Percentiles rank a stretch among this genome's conserved stretches.
phyloP scores from a whole-genome alignment of 768 basidiomycete species.

The Multifurca ochricompacta region DNA sequence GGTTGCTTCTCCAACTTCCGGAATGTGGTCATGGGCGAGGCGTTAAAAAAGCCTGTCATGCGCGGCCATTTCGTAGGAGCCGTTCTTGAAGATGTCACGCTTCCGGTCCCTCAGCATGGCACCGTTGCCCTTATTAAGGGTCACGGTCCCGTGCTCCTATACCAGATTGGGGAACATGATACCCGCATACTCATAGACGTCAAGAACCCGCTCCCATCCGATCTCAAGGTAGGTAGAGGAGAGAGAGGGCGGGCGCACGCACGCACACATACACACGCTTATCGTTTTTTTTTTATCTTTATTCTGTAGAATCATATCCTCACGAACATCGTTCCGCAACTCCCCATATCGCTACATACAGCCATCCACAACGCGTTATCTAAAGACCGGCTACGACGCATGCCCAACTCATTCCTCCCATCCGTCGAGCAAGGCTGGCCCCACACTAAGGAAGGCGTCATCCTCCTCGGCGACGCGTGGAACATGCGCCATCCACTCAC shows the following conservation, averaged over 20 bases:
- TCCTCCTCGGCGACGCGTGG: constrained; percentile 93
- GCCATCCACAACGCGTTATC: constrained; percentile 63
- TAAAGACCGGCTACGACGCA: constrained; percentile 74
- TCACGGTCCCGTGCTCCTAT: constrained; percentile 82
- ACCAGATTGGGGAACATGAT: constrained; percentile 84
- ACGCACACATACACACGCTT: too few relatives aligned
- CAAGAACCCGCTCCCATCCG: constrained; percentile 71
- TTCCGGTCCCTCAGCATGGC: constrained; percentile 73
- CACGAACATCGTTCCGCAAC: constrained; percentile 65
- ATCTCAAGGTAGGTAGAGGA: constrained; percentile 74
- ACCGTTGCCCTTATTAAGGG: constrained; percentile 78
- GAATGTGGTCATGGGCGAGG: constrained; percentile 48
- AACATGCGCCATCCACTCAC: constrained; percentile 99
- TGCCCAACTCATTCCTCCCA: constrained; percentile 95
- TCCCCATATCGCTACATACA: constrained; percentile 63
- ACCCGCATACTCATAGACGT: constrained; percentile 93
- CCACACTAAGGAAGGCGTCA: constrained; percentile 52
- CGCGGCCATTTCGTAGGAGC: constrained; percentile 81
- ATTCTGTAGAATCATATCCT: constrained; percentile 57
- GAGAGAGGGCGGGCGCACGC: background rate
- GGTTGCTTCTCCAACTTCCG: constrained; percentile 96
- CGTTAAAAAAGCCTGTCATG: constrained; percentile 42
- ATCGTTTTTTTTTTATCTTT: too few relatives aligned
- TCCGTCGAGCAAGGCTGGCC: constrained; percentile 53
- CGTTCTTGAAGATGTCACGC: constrained; percentile 64